phyloP scores from a whole-genome alignment of 2,329 filamentous ascomycete species.

The Neurospora sp. region DNA sequence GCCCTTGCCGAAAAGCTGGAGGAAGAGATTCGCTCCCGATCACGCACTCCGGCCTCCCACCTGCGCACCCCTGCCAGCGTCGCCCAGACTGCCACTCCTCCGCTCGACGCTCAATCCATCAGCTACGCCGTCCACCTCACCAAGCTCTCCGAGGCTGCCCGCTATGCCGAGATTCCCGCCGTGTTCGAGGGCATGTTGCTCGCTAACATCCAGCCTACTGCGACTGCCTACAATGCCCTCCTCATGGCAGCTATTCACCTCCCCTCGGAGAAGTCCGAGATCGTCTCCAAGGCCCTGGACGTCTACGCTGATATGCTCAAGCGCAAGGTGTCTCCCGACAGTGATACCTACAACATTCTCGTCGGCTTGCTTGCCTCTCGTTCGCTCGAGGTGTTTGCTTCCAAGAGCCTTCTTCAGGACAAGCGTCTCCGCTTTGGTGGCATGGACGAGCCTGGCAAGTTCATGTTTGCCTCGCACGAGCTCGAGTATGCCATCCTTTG shows the following conservation, averaged over 20 bases:
- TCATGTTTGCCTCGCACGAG: constrained; percentile 83
- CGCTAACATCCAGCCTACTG: constrained; percentile 69
- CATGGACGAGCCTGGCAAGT: constrained; percentile 73
- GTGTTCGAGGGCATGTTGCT: constrained; percentile 87
- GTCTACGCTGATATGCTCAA: constrained; percentile 95
- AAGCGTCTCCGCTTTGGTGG: constrained; percentile 78
- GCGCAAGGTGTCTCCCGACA: constrained; percentile 71
- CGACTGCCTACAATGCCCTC: constrained; percentile 85
- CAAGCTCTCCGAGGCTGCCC: constrained; percentile 59
- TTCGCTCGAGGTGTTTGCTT: constrained; percentile 65
- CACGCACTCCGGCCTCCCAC: constrained; percentile 33
- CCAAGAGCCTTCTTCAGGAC: constrained; percentile 67
- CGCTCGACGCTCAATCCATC: constrained; percentile 53
- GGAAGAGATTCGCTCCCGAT: constrained; percentile 29
- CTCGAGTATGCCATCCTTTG: constrained; percentile 76
- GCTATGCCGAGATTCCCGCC: constrained; percentile 79
- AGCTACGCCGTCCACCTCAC: constrained; percentile 72
- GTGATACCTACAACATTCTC: constrained; percentile 78
- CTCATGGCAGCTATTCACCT: constrained; percentile 77
- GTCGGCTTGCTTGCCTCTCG: constrained; percentile 73
- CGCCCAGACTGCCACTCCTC: constrained; percentile 50
- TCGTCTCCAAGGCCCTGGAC: constrained; percentile 84
- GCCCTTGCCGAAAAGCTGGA: constrained; percentile 22
- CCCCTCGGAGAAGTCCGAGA: constrained; percentile 67
- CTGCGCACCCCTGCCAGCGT: constrained; percentile 35